Percentiles rank a stretch among this genome's conserved stretches.
Conservation (phyloP, 495 filamentous ascomycete species). For the Choiromyces venosus region DNA sequence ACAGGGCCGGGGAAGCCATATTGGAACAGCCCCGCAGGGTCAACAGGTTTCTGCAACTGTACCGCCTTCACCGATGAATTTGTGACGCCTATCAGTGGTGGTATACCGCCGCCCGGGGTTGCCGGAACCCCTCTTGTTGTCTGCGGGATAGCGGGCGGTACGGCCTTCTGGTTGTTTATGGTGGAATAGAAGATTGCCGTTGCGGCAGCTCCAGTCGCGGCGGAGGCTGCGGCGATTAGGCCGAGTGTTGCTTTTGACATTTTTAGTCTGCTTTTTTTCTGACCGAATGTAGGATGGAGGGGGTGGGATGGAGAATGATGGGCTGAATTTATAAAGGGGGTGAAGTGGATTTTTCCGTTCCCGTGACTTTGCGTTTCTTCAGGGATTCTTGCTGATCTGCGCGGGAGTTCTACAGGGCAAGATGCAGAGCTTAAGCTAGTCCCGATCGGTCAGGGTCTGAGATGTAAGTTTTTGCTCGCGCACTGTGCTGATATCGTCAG, state of each 20-base stretch:
- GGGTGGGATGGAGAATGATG: not conserved
- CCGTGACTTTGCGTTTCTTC: constrained; percentile 6
- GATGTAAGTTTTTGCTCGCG: not conserved
- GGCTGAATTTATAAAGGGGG: not conserved
- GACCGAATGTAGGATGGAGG: not conserved
- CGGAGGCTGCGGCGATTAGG: constrained; percentile 80
- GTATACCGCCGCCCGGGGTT: not conserved
- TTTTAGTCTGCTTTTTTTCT: constrained; percentile 11
- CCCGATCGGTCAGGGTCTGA: not conserved
- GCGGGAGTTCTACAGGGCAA: not conserved
- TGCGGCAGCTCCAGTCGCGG: constrained; percentile 77
- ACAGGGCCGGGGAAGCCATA: constrained; percentile 95
- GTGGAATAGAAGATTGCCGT: constrained; percentile 67
- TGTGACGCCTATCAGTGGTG: not conserved
- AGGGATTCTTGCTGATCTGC: not conserved
- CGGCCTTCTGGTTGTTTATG: constrained; percentile 11
- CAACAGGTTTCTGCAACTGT: constrained; percentile 52
- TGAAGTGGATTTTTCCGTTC: constrained; percentile 4
- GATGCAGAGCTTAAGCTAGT: not conserved
- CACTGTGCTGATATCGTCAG: too few relatives aligned
- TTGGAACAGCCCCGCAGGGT: constrained; percentile 85
- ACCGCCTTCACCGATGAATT: not conserved
- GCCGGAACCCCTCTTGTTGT: not conserved
- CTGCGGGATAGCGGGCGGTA: constrained; percentile 34
- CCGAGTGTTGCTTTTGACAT: constrained; percentile 88